Conservation (phyloP, 2,329 filamentous ascomycete species). For the Trichoderma citrinoviride region DNA sequence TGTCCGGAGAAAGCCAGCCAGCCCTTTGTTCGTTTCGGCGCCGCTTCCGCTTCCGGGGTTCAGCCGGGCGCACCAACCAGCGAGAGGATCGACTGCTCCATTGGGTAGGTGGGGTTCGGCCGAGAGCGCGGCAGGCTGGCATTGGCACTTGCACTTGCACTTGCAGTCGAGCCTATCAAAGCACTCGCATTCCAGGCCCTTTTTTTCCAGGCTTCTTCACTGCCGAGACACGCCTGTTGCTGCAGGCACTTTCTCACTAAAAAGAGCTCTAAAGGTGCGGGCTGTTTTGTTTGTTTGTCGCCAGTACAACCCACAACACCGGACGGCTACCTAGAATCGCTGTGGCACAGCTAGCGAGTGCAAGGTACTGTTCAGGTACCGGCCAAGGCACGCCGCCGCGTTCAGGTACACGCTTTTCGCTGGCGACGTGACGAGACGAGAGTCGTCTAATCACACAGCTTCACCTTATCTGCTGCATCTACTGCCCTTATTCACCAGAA, state of each 20-base stretch:
- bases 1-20: neutral
- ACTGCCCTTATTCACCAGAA: neutral
- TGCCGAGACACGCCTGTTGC: neutral
- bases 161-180: slow-evolving; percentile 9
- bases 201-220: neutral
- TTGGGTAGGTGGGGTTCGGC: slow-evolving; percentile 20
- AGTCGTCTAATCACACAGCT: neutral
- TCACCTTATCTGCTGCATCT: neutral
- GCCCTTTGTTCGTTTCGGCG: slow-evolving; percentile 9
- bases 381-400: too few species aligned
- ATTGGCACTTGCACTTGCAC: neutral
- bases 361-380: neutral
- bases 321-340: neutral
- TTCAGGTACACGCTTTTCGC: neutral
- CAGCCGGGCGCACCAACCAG: slow-evolving; percentile 12
- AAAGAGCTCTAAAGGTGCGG: neutral
- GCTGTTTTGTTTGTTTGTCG: neutral
- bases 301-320: neutral
- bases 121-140: neutral
- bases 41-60: slow-evolving; percentile 20
- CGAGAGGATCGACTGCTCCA: slow-evolving; percentile 14
- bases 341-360: neutral
- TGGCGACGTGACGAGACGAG: neutral
- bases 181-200: too few species aligned
- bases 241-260: slow-evolving; percentile 18